Conservation (phyloP, 2,329 filamentous ascomycete species). For the Eutypella sp. region DNA sequence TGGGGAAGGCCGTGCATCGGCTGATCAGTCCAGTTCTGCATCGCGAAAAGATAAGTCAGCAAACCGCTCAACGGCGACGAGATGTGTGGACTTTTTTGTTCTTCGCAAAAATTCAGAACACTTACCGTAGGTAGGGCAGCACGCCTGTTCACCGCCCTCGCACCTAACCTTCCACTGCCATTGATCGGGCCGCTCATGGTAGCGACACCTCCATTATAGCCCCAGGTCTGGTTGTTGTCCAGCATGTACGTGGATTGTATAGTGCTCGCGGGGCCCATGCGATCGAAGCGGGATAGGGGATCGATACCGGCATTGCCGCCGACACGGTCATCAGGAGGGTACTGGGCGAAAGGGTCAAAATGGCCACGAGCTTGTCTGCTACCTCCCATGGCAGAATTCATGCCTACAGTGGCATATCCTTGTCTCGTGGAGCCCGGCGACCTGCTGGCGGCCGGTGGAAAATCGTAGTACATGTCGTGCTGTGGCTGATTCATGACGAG, state of each 20-base stretch:
- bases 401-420: conserved; percentile 51
- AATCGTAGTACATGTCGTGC: conserved; percentile 70
- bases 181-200: conserved; percentile 61
- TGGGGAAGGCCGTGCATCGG: conserved; percentile 36
- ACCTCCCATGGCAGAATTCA: conserved; percentile 40
- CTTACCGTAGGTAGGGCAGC: conserved; percentile 70
- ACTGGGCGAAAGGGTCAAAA: conserved; percentile 67
- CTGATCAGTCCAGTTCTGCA: conserved; percentile 49
- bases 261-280: conserved; percentile 22
- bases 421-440: conserved; percentile 69
- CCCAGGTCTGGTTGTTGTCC: conserved; percentile 77
- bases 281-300: conserved; percentile 38
- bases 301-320: conserved; percentile 56
- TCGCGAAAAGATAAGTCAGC: conserved; percentile 5
- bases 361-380: conserved; percentile 71
- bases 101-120: too few species aligned
- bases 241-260: conserved; percentile 46
- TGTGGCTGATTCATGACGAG: conserved; percentile 42
- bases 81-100: conserved; percentile 7
- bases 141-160: conserved; percentile 47
- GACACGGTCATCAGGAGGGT: conserved; percentile 59
- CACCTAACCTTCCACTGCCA: conserved; percentile 49
- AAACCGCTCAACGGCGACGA: conserved; percentile 7
- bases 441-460: conserved; percentile 55
- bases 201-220: conserved; percentile 62